phyloP scores from a whole-genome alignment of 2,329 filamentous ascomycete species.

The Chaetomium olivaceum region DNA sequence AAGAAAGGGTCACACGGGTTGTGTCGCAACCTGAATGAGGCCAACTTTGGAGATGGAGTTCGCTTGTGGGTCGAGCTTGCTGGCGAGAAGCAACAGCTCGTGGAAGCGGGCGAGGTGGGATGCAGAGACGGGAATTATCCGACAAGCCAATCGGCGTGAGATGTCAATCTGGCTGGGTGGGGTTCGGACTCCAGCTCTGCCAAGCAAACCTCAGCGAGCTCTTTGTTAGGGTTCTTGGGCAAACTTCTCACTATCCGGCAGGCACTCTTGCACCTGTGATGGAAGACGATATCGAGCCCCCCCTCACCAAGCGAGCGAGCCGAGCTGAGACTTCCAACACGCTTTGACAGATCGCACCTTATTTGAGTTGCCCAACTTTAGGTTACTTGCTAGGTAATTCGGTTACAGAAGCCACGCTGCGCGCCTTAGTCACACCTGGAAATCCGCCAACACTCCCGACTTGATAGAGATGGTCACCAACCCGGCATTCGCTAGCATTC shows the following conservation, averaged over 20 bases:
- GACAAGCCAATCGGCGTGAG: conserved; percentile 28
- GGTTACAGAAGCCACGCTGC: background rate
- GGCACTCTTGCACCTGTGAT: background rate
- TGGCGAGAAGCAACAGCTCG: conserved; percentile 8
- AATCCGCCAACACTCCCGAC: background rate
- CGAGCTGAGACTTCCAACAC: background rate
- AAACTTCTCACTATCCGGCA: background rate
- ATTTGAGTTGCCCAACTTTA: background rate
- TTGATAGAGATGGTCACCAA: background rate
- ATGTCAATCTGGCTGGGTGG: background rate
- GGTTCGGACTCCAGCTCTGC: background rate
- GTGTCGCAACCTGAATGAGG: conserved; percentile 22
- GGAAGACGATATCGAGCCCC: background rate
- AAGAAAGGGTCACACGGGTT: background rate
- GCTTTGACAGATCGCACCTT: background rate
- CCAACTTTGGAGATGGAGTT: conserved; percentile 22
- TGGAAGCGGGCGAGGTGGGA: conserved; percentile 24
- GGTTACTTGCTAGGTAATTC: background rate
- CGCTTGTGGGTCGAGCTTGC: conserved; percentile 22
- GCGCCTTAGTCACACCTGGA: background rate
- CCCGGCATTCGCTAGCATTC: background rate
- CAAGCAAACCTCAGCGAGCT: background rate
- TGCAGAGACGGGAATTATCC: conserved; percentile 29
- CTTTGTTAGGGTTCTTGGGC: background rate
- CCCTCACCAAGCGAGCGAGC: background rate